Base-by-base conservation (phyloP, 352 stramenopile genomes). In the Globisporangium barbulae region DNA sequence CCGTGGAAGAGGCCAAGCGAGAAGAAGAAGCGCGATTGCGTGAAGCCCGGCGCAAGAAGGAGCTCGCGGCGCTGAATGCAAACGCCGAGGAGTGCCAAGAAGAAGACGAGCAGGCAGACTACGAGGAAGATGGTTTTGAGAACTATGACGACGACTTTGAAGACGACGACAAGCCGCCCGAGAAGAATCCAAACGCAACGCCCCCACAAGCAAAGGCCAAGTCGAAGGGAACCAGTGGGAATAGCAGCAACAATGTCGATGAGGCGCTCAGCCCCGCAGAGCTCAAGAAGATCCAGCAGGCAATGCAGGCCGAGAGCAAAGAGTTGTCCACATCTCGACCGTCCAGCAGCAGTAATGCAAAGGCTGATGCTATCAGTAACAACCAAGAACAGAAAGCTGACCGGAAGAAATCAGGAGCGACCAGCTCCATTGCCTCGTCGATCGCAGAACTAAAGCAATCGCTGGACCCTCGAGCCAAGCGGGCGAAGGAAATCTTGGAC, bases 401-500 rank as follows among this genome's bases (percentile, higher is more conserved):
- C 33, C 53, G 45, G 49, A 54, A 52, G 52, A 65, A 53, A 33
- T 63, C 56, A 30, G 50, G 31, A 64, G 9, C 19, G n/a, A 57
- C 60, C 37, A 74, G 63, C 25, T 75, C 75, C 1, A 85, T 86
- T 35, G 63, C 80, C 1, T 85, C 79, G 7, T 90, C 83, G n/a
- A 89, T 92, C 61, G 83, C 79, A 25, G 81, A 78, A 4, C 71
- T 92, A 15, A 92, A 90, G 56, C 81, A 90, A 57, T 75, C 81
- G 15, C 65, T 92, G 5, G 79, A 92, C 61, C 83, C 83, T 42
- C 79, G 81, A 1, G 76, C 74, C 0, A 83, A 79, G 45, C 74
- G 81, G 39, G 69, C 74, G n/a, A 87, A 83, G 59, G 81, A 88
- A 50, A 77, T 90, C 25, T 70, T 85, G 4, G 77, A 89, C n/a